Evolutionary conservation across 257 asterid species (phyloP).

Genomic region (Cinchona pubescens): DNA sequence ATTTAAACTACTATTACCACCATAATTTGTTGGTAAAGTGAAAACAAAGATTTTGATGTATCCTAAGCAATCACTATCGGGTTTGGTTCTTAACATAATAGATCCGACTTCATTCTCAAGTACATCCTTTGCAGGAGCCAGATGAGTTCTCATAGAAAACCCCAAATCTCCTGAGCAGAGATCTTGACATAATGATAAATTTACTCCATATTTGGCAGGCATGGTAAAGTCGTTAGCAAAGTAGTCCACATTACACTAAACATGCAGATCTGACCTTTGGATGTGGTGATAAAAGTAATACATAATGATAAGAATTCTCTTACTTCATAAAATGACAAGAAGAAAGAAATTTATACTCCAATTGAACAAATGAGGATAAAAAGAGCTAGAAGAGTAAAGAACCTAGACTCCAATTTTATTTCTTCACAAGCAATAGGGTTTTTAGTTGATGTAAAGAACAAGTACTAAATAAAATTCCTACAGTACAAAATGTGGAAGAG

Average conservation of each 20-base stretch:
- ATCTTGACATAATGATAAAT: conserved; percentile 48
- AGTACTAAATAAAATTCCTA: no score
- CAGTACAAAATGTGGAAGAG: no score
- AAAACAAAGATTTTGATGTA: conserved; percentile 35
- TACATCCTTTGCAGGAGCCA: conserved; percentile 59
- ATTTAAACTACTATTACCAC: conserved; percentile 7
- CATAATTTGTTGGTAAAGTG: conserved; percentile 19
- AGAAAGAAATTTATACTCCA: no score
- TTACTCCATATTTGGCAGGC: conserved; percentile 37
- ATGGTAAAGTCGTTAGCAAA: conserved; percentile 54
- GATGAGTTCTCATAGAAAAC: conserved; percentile 50
- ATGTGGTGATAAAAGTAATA: no score
- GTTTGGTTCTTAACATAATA: conserved; percentile 23
- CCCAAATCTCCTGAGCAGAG: conserved; percentile 58
- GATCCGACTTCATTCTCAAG: conserved; percentile 56
- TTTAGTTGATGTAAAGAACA: no score
- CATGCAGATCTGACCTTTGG: conserved; percentile 44
- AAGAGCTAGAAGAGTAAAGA: no score
- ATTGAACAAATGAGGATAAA: no score
- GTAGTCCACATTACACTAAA: conserved; percentile 54
- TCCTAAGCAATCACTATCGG: conserved; percentile 36
- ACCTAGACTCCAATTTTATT: no score
- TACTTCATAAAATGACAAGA: no score
- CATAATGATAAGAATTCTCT: no score
- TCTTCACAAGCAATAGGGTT: no score